phyloP scores from a whole-genome alignment of 2,329 filamentous ascomycete species.

The Raffaelea albimanens region DNA sequence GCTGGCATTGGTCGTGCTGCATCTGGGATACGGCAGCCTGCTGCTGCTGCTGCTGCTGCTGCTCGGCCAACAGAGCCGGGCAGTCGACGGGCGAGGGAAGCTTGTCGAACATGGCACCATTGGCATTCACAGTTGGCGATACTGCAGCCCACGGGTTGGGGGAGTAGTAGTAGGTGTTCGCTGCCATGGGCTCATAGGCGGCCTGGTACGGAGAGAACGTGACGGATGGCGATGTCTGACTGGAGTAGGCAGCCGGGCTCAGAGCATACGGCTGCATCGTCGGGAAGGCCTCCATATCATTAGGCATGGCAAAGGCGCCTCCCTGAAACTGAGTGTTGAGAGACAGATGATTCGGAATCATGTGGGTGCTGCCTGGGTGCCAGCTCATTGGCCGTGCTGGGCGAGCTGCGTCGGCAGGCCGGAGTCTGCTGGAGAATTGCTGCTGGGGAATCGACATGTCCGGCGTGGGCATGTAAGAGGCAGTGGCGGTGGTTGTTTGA shows the following conservation, averaged over 20 bases:
- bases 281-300: slow-evolving; percentile 28
- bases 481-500: no score
- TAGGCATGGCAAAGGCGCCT: slow-evolving; percentile 9
- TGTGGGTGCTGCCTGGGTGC: slow-evolving; percentile 54
- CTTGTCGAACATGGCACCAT: slow-evolving; percentile 11
- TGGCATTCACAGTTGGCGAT: slow-evolving; percentile 12
- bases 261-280: slow-evolving; percentile 37
- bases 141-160: slow-evolving; percentile 27
- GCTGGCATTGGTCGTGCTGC: neutral
- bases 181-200: slow-evolving; percentile 21
- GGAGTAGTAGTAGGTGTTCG: slow-evolving; percentile 25
- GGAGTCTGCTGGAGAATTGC: neutral
- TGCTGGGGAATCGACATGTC: no score
- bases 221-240: slow-evolving; percentile 46
- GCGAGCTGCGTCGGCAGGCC: slow-evolving; percentile 2
- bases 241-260: slow-evolving; percentile 46
- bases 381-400: slow-evolving; percentile 60
- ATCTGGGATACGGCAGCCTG: neutral
- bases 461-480: no score
- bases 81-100: slow-evolving; percentile 12
- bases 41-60: neutral
- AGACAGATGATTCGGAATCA: slow-evolving; percentile 20
- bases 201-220: slow-evolving; percentile 41
- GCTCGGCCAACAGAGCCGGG: slow-evolving; percentile 7
- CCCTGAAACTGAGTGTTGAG: slow-evolving; percentile 5